phyloP scores from a whole-genome alignment of 2,329 filamentous ascomycete species.

The Huntiella bhutanensis region DNA sequence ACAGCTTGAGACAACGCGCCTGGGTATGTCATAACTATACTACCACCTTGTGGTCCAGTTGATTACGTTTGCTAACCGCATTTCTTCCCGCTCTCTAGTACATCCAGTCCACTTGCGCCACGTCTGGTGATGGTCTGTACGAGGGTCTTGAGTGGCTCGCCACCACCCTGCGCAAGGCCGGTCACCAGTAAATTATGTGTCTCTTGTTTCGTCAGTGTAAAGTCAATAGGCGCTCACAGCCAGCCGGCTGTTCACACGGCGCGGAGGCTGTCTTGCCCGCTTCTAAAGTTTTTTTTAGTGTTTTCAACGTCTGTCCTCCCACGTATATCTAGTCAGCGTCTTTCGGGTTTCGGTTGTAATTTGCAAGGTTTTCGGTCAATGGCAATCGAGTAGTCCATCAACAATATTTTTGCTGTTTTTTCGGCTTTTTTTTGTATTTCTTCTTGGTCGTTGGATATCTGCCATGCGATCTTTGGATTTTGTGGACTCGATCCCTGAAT shows the following conservation, averaged over 20 bases:
- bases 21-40: conserved; percentile 55
- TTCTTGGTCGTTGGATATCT: conserved; percentile 3
- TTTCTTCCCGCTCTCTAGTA: conserved; percentile 37
- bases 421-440: conserved; percentile 13
- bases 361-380: conserved; percentile 34
- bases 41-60: not conserved
- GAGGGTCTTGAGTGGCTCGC: conserved; percentile 93
- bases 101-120: conserved; percentile 99
- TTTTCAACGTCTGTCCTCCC: conserved; percentile 11
- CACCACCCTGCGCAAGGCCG: conserved; percentile 61
- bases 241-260: conserved; percentile 10
- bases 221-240: conserved; percentile 11
- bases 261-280: conserved; percentile 7
- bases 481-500: too few species aligned
- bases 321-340: conserved; percentile 12
- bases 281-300: conserved; percentile 10
- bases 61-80: conserved; percentile 13
- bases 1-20: conserved; percentile 93
- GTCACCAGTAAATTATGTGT: conserved; percentile 35
- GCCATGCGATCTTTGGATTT: too few species aligned
- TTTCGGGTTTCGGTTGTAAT: conserved; percentile 37
- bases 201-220: conserved; percentile 6
- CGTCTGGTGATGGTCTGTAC: conserved; percentile 97
- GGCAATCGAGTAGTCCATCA: conserved; percentile 37
- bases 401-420: conserved; percentile 15